phyloP scores from a whole-genome alignment of 2,329 filamentous ascomycete species.

The Paecilomyces dactylethromorphus region DNA sequence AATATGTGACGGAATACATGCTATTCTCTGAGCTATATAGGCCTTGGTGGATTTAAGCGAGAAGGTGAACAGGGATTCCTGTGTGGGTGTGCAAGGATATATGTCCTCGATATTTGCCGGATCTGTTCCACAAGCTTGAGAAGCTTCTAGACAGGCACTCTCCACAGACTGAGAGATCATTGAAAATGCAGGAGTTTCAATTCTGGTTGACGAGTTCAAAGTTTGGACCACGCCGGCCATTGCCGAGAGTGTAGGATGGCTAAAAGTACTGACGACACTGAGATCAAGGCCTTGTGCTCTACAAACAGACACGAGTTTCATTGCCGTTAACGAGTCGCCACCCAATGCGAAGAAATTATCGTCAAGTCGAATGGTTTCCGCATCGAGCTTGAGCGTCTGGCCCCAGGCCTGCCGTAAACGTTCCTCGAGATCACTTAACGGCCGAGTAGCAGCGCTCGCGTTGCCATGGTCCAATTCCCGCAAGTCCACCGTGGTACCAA shows the following conservation, averaged over 20 bases:
- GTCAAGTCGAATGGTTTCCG: constrained; percentile 25
- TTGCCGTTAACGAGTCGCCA: constrained; percentile 28
- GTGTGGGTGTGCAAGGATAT: constrained; percentile 35
- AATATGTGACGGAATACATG: constrained; percentile 29
- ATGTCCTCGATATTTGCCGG: constrained; percentile 29
- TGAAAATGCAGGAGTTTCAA: constrained; percentile 19
- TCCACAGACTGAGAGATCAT: constrained; percentile 27
- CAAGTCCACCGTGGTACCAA: constrained; percentile 27
- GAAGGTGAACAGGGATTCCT: constrained; percentile 40
- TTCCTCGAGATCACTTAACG: constrained; percentile 25
- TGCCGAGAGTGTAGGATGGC: constrained; percentile 22
- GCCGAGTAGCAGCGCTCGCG: constrained; percentile 10
- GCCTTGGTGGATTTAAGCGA: constrained; percentile 37
- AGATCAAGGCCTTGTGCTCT: constrained; percentile 23
- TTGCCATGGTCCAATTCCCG: constrained; percentile 21
- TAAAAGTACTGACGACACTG: constrained; percentile 29
- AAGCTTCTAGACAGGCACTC: constrained; percentile 29
- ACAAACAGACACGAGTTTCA: constrained; percentile 27
- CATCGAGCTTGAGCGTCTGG: constrained; percentile 21
- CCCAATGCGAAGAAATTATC: constrained; percentile 33
- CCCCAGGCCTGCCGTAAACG: constrained; percentile 29
- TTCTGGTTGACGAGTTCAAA: constrained; percentile 18
- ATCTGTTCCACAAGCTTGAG: constrained; percentile 25
- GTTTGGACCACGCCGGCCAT: constrained; percentile 37
- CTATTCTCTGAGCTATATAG: constrained; percentile 40